Conservation (phyloP, 768 basidiomycete species). For the Ephemerocybe angulata region DNA sequence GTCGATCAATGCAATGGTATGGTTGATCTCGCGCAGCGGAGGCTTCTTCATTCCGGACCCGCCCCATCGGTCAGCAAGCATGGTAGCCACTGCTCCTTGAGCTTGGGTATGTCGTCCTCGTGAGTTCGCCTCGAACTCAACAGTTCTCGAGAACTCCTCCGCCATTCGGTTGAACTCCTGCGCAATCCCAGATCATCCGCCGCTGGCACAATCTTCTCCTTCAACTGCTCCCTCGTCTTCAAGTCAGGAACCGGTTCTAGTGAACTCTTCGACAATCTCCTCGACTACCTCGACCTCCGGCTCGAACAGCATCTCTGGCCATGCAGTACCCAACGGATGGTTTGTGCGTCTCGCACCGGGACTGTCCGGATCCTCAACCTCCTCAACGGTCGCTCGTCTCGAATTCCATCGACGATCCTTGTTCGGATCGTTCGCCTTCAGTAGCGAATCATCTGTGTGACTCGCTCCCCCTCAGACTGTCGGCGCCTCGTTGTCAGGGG, state of each 20-base stretch:
- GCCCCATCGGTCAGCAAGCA: not conserved
- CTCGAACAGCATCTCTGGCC: too few relatives aligned
- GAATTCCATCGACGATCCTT: not conserved
- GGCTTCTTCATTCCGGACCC: too few relatives aligned
- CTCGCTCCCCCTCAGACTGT: too few relatives aligned
- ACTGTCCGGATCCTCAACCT: not conserved
- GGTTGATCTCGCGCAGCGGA: too few relatives aligned
- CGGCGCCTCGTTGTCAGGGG: too few relatives aligned
- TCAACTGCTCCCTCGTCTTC: not conserved
- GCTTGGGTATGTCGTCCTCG: not conserved
- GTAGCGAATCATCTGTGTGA: not conserved
- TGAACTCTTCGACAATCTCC: not conserved
- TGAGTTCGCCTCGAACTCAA: not conserved
- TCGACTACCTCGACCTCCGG: not conserved
- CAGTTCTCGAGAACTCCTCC: not conserved
- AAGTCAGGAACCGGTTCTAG: not conserved
- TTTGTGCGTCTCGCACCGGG: too few relatives aligned
- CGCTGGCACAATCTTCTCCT: not conserved
- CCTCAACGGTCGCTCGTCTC: not conserved
- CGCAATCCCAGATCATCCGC: not conserved
- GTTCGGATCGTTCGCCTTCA: not conserved
- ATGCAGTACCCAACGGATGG: too few relatives aligned
- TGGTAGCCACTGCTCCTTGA: not conserved
- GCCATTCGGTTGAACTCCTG: not conserved
- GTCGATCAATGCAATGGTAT: too few relatives aligned